These are phyloP conservation scores for Dovyalis caffra DNA, from an alignment of 345 rosid genomes.

Conservation along the genomic window DNA sequence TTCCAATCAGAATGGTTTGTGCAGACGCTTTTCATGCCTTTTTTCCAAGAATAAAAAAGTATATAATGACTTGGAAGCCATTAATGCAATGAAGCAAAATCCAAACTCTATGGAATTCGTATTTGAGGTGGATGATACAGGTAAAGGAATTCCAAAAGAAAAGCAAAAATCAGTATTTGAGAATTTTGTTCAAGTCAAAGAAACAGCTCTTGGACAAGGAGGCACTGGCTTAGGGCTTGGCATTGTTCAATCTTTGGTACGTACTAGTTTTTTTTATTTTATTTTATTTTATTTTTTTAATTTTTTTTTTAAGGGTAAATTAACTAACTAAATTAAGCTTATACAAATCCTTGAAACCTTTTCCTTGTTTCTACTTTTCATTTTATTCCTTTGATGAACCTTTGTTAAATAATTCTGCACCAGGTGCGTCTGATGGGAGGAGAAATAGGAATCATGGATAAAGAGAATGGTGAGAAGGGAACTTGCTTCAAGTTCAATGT, in stretches of 20 bases:
- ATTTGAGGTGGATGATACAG: slow-evolving; percentile 82
- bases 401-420: neutral
- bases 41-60: slow-evolving; percentile 27
- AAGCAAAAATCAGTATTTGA: slow-evolving; percentile 64
- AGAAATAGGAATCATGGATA: slow-evolving; percentile 64
- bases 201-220: slow-evolving; percentile 51
- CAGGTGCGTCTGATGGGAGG: slow-evolving; percentile 89
- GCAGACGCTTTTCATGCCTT: slow-evolving; percentile 22
- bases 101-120: slow-evolving; percentile 40
- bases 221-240: slow-evolving; percentile 92
- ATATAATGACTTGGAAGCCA: too few species aligned
- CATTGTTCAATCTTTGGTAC: slow-evolving; percentile 83
- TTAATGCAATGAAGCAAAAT: slow-evolving; percentile 23
- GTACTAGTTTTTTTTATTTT: neutral
- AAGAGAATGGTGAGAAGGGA: slow-evolving; percentile 55
- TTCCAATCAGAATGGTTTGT: slow-evolving; percentile 26
- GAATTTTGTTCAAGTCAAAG: slow-evolving; percentile 76
- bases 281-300: too few species aligned
- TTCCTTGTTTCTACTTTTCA: neutral
- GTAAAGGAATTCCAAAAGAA: slow-evolving; percentile 76
- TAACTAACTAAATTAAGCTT: too few species aligned
- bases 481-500: slow-evolving; percentile 78
- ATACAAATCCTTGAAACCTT: neutral
- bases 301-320: too few species aligned
- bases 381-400: neutral